phyloP scores from a whole-genome alignment of 108 stramenopile species.

The Nannochloropsis gaditana region DNA sequence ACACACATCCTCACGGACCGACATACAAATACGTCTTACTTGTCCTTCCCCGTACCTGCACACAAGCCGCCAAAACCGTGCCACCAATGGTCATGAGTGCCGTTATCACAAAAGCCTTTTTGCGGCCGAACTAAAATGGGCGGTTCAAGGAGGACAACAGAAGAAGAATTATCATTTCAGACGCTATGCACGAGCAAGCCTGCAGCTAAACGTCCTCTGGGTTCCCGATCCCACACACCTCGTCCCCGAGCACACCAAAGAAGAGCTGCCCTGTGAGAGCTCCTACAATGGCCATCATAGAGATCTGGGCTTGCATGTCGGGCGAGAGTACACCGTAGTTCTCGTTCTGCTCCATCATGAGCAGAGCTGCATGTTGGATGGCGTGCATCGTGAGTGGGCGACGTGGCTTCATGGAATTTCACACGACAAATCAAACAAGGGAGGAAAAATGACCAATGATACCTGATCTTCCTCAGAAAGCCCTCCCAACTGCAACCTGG shows the following conservation, averaged over 20 bases:
- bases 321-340: background rate
- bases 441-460: too few species aligned
- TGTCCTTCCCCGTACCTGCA: background rate
- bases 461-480: too few species aligned
- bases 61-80: background rate
- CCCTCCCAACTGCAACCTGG: too few species aligned
- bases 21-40: too few species aligned
- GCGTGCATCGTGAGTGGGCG: too few species aligned
- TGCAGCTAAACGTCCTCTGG: too few species aligned
- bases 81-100: slow-evolving; percentile 9
- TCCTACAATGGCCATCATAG: background rate
- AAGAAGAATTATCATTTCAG: too few species aligned
- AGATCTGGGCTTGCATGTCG: background rate
- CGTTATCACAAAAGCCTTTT: background rate
- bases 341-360: background rate
- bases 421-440: too few species aligned
- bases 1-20: too few species aligned
- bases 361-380: background rate
- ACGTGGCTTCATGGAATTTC: too few species aligned
- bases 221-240: background rate
- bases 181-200: too few species aligned
- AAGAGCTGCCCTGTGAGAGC: background rate
- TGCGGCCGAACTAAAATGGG: background rate
- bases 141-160: too few species aligned
- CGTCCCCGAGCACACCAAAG: background rate